These are phyloP conservation scores for Penicillium canescens DNA, from an alignment of 495 filamentous ascomycete species.

Conservation along the genomic window DNA sequence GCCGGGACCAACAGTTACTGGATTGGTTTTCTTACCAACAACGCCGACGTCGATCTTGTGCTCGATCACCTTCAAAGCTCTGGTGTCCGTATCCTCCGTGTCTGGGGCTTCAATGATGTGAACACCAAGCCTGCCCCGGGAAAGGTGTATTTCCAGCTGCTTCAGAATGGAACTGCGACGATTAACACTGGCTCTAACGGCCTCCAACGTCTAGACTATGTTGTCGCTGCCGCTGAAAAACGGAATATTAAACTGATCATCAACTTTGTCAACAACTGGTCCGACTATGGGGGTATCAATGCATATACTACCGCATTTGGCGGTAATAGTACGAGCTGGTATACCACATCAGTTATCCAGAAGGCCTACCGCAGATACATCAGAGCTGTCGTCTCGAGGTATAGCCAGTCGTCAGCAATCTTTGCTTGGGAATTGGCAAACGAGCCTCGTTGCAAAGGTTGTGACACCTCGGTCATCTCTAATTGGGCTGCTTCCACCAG, in stretches of 20 bases:
- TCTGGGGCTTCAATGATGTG: constrained; percentile 74
- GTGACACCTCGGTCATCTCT: constrained; percentile 56
- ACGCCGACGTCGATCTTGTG: constrained; percentile 60
- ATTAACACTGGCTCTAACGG: constrained; percentile 70
- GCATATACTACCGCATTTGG: constrained; percentile 65
- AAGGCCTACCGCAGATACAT: constrained; percentile 63
- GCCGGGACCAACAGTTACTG: constrained; percentile 75
- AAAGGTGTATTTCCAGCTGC: constrained; percentile 61
- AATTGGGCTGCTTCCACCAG: constrained; percentile 61
- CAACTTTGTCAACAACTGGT: constrained; percentile 59
- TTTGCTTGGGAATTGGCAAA: constrained; percentile 75
- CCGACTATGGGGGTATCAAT: constrained; percentile 66
- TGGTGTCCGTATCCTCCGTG: constrained; percentile 65
- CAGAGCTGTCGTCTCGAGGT: constrained; percentile 60
- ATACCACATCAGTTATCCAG: constrained; percentile 56
- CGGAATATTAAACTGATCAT: constrained; percentile 61
- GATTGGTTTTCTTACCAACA: constrained; percentile 66
- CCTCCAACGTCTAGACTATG: constrained; percentile 66
- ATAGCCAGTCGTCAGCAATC: constrained; percentile 55
- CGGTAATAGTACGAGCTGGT: constrained; percentile 55
- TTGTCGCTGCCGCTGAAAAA: constrained; percentile 58
- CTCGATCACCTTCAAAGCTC: constrained; percentile 49
- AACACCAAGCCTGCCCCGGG: constrained; percentile 45
- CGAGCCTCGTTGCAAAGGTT: constrained; percentile 68
- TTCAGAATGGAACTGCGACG: constrained; percentile 51